Conservation (phyloP, 805 yeast species). For the Sugiyamaella chiloensis region DNA sequence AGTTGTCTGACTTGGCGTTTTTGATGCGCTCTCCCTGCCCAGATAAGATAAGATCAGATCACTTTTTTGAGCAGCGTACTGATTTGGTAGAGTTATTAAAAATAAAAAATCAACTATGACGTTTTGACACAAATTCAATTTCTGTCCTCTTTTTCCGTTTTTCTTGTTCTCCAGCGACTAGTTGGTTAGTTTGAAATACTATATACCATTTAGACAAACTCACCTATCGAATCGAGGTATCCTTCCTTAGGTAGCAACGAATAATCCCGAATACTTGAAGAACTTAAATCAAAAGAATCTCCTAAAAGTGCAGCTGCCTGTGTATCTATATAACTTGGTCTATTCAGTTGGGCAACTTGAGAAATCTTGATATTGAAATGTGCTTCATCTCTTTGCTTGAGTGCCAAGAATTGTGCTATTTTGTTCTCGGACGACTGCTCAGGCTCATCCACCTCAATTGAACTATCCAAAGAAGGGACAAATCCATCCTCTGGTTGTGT, state of each 20-base stretch:
- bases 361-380: constrained; percentile 1
- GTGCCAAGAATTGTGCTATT: background rate
- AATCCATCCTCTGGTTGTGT: background rate
- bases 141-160: background rate
- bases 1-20: too few species aligned
- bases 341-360: background rate
- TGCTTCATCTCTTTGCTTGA: background rate
- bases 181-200: background rate
- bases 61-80: too few species aligned
- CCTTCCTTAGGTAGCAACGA: background rate
- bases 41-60: too few species aligned
- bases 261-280: background rate
- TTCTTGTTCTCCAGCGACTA: background rate
- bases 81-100: too few species aligned
- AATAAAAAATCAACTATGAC: too few species aligned
- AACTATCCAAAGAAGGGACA: background rate
- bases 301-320: background rate
- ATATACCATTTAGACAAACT: background rate
- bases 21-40: too few species aligned
- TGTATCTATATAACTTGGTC: background rate
- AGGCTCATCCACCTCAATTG: background rate
- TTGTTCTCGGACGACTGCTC: background rate
- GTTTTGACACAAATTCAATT: constrained; percentile 2
- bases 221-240: background rate
- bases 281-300: background rate